Percentiles rank a stretch among this genome's conserved stretches.
Evolutionary conservation across 768 basidiomycete genomes (phyloP).

Genomic region (Leucocoprinus birnbaumii): DNA sequence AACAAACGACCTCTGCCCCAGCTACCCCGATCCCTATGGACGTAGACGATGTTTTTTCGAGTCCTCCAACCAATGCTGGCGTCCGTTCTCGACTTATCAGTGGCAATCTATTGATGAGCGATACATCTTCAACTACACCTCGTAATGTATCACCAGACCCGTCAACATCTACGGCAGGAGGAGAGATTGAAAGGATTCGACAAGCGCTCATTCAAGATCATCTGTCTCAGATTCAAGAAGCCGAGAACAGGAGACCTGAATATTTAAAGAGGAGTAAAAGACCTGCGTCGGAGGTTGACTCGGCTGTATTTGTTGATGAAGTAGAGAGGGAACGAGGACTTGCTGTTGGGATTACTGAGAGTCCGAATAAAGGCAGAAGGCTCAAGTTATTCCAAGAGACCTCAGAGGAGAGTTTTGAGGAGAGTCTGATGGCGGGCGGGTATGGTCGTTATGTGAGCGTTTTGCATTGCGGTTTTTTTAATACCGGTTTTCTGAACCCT

Average conservation of each 20-base stretch:
- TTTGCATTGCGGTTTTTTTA: background rate
- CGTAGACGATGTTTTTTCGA: conserved; percentile 24
- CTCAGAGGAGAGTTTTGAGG: conserved; percentile 81
- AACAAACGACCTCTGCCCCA: conserved; percentile 11
- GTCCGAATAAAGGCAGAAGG: conserved; percentile 69
- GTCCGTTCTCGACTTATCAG: background rate
- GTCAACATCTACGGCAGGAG: conserved; percentile 31
- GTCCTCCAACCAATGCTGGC: conserved; percentile 10
- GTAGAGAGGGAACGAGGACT: conserved; percentile 25
- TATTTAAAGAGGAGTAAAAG: conserved; percentile 65
- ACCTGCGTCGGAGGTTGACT: conserved; percentile 38
- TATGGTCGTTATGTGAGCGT: conserved; percentile 72
- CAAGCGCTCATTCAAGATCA: conserved; percentile 50
- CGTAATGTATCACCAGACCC: conserved; percentile 21
- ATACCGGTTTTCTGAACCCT: conserved; percentile 11
- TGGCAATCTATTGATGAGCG: conserved; percentile 14
- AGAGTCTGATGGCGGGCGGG: conserved; percentile 79
- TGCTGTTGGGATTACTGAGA: conserved; percentile 62
- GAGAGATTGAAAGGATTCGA: conserved; percentile 60
- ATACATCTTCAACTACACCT: conserved; percentile 21
- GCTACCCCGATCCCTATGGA: conserved; percentile 11
- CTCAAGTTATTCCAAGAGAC: conserved; percentile 80
- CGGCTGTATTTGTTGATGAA: conserved; percentile 28
- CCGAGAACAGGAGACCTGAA: conserved; percentile 66
- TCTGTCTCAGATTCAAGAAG: conserved; percentile 44